Base-by-base conservation (phyloP, 495 filamentous ascomycete genomes). In the Podospora comata region DNA sequence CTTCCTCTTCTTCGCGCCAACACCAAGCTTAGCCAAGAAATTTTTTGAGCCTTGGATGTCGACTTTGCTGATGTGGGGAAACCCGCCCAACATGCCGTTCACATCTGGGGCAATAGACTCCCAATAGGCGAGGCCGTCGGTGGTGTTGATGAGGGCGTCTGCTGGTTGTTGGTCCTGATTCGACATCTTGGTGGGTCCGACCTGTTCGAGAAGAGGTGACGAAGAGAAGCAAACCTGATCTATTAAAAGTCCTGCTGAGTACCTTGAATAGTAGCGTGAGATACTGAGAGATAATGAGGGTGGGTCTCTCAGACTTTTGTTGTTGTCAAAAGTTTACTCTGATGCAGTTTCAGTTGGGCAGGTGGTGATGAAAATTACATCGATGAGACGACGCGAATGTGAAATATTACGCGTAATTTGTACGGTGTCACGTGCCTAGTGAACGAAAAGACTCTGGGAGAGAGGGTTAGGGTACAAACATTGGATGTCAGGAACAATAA, bases 71-170 rank as follows among this genome's bases (percentile, higher is more conserved):
- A 94, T 85, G 74, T 88, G 83, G 9, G 70, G 67, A 44, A 71
- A 66, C 56, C 91, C 91, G 72, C 93, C 92, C 0, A 98, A 89
- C 90, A 97, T 94, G 73, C 89, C 90, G 74, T 89, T 86, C 64
- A 89, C 83, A 67, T 88, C 89, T 54, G 91, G 84, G n/a, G 88
- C 81, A 67, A 92, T 80, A 68, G 82, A 79, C 72, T 87, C 84
- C 93, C 92, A 97, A 84, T 97, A 97, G n/a, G 75, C 72, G 11
- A 87, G 76, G 34, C 86, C 78, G 65, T 83, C 81, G 44, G 81
- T 76, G 67, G 81, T 78, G 74, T 82, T 79, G 73, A 89, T 88
- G 5, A 73, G 67, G 11, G 84, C 75, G 74, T 89, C 86, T 13
- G 39, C 39, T 11, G 39, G 13, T 48, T 11, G 39, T 48, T 48